These are phyloP conservation scores for Thalassiosira mediterranea DNA, from an alignment of 352 stramenopile genomes.

Conservation along the genomic window DNA sequence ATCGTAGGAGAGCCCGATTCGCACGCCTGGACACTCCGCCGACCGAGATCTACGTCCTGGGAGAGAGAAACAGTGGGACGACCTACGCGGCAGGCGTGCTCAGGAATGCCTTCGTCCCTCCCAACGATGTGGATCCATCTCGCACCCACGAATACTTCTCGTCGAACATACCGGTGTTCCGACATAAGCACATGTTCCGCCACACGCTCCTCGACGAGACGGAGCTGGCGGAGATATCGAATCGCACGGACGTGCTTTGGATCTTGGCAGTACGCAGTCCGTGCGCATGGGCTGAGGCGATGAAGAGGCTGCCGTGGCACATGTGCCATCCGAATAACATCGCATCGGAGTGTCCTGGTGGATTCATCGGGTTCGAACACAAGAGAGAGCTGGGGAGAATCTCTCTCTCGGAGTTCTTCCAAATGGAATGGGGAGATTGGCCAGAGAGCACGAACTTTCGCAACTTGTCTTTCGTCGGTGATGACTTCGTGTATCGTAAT, in stretches of 20 bases:
- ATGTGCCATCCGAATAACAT: slow-evolving; percentile 41
- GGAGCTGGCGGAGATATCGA: slow-evolving; percentile 40
- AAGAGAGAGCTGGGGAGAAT: slow-evolving; percentile 28
- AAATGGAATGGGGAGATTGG: slow-evolving; percentile 48
- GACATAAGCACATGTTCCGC: slow-evolving; percentile 57
- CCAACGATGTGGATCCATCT: slow-evolving; percentile 29
- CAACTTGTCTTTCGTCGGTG: slow-evolving; percentile 40
- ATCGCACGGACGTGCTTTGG: slow-evolving; percentile 46
- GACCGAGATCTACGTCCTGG: slow-evolving; percentile 41
- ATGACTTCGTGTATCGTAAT: slow-evolving; percentile 48
- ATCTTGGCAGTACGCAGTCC: slow-evolving; percentile 51
- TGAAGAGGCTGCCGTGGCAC: slow-evolving; percentile 53
- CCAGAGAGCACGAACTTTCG: slow-evolving; percentile 41
- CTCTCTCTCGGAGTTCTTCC: slow-evolving; percentile 44
- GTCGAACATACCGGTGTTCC: slow-evolving; percentile 38
- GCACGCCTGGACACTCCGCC: no score
- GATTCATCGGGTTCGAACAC: slow-evolving; percentile 36
- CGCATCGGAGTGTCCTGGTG: slow-evolving; percentile 22
- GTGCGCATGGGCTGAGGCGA: slow-evolving; percentile 53
- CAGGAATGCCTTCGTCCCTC: slow-evolving; percentile 38
- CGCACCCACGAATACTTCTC: slow-evolving; percentile 35
- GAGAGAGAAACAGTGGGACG: slow-evolving; percentile 47
- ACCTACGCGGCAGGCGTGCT: slow-evolving; percentile 44
- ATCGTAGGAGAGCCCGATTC: no score
- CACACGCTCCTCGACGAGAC: slow-evolving; percentile 46